Base-by-base conservation (phyloP, 108 stramenopile genomes). In the Chaetoceros tenuissimus region DNA sequence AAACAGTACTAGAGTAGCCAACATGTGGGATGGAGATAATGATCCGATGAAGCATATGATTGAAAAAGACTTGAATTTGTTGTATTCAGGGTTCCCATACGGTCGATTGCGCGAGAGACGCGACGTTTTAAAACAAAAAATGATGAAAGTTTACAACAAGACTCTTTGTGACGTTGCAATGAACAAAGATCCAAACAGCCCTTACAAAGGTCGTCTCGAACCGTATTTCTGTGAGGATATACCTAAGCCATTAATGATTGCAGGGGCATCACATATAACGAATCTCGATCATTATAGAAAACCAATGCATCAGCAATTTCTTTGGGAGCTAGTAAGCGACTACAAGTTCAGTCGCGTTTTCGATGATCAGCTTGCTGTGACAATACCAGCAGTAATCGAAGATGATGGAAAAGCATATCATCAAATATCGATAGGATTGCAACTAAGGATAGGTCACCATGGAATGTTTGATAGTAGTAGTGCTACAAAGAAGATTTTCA, bases 11-110 rank as follows among this genome's bases (percentile, higher is more conserved):
- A 62, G 69, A 52, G 21, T 45, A 21, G 61, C 77, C 13, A 27
- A 53, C 40, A 46, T 28, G 3, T 78, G 77, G 77, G 7, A 45
- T 16, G 31, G 13, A 5, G 34, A 40, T 13, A 40, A 55, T 13
- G 77, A 78, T 73, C 78, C 78, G 13, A 48, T 79, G 18, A 66
- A 70, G 1, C 28, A 57, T 52, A 68, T 71, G 46, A 44, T 79
- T 5, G 26, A 68, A 46, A 67, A 79, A 48, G 54, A 79, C 25
- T 40, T 72, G 27, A 53, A 62, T 0, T 50, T 79, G 0, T 64
- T 74, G 8, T 66, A 62, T 60, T 67, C 22, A 1, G 68, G 66
- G 30, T 79, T 61, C 60, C 64, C 58, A n/a, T 54, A 62, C 25
- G 78, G 75, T 3, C 48, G 13, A 1, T 48, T 59, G 8, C 60